Percentiles rank a stretch among this genome's conserved stretches.
These are phyloP conservation scores for Colletotrichum tanaceti DNA, from an alignment of 2,329 filamentous ascomycete genomes.

Conservation along the genomic window DNA sequence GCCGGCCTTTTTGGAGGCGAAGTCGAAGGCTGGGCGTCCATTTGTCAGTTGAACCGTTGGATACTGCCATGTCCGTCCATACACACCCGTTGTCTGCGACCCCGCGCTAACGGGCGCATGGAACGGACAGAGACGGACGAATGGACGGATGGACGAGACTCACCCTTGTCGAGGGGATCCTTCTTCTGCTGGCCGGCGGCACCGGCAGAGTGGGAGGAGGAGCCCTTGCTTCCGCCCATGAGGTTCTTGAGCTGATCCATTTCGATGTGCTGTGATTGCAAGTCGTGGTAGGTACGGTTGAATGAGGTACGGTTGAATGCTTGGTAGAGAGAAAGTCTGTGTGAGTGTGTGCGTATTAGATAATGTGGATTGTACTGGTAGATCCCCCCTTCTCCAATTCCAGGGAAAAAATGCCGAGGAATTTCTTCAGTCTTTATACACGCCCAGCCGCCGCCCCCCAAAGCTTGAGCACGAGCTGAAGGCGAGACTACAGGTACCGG, in stretches of 20 bases:
- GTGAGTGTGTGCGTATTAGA: neutral
- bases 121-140: no score
- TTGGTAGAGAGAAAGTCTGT: no score
- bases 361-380: neutral
- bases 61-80: no score
- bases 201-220: constrained; percentile 3
- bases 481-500: no score
- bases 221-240: constrained; percentile 8
- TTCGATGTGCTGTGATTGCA: neutral
- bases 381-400: accelerated
- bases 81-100: no score
- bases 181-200: constrained; percentile 41
- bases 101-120: no score
- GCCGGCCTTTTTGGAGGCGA: constrained; percentile 50
- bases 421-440: neutral
- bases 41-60: neutral
- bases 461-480: neutral
- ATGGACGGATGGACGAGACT: constrained; percentile 3
- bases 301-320: no score
- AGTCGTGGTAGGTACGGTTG: no score
- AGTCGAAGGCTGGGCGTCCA: constrained; percentile 45
- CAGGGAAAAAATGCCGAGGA: neutral
- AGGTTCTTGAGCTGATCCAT: constrained; percentile 38
- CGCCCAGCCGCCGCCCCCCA: neutral
- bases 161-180: constrained; percentile 56